Evolutionary conservation across 2,329 filamentous ascomycete genomes (phyloP).

Genomic region (Penicillium corylophilum): DNA sequence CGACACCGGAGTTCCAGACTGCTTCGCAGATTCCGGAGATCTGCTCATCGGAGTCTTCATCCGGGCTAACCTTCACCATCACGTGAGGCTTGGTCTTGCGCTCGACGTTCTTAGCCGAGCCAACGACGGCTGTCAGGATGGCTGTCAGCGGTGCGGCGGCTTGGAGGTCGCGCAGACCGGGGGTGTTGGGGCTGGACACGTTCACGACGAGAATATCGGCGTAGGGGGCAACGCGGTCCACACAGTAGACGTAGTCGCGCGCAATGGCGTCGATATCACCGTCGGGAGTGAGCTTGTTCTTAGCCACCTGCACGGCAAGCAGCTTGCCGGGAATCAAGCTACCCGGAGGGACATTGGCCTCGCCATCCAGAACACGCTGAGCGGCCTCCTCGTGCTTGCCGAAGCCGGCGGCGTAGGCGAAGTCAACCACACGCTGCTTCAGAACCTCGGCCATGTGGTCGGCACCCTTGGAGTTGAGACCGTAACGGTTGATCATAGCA

Average conservation of each 20-base stretch:
- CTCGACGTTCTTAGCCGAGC: slow-evolving; percentile 67
- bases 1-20: slow-evolving; percentile 78
- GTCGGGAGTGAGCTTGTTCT: slow-evolving; percentile 92
- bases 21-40: slow-evolving; percentile 86
- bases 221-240: slow-evolving; percentile 77
- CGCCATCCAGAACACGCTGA: slow-evolving; percentile 71
- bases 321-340: slow-evolving; percentile 73
- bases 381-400: slow-evolving; percentile 64
- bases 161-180: slow-evolving; percentile 83
- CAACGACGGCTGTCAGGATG: slow-evolving; percentile 78
- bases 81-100: slow-evolving; percentile 74
- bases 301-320: slow-evolving; percentile 88
- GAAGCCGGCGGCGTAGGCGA: slow-evolving; percentile 69
- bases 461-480: slow-evolving; percentile 87
- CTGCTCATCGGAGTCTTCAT: slow-evolving; percentile 83
- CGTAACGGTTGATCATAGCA: slow-evolving; percentile 92
- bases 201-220: slow-evolving; percentile 98
- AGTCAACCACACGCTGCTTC: slow-evolving; percentile 73
- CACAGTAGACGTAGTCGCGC: slow-evolving; percentile 83
- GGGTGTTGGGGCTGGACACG: slow-evolving; percentile 94
- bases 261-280: slow-evolving; percentile 78
- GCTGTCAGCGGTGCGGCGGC: slow-evolving; percentile 77
- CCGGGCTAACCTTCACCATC: slow-evolving; percentile 98
- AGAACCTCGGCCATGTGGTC: slow-evolving; percentile 80
- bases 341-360: slow-evolving; percentile 75